Conservation (phyloP, 2,329 filamentous ascomycete genomes). For the Piedraia hortae region DNA sequence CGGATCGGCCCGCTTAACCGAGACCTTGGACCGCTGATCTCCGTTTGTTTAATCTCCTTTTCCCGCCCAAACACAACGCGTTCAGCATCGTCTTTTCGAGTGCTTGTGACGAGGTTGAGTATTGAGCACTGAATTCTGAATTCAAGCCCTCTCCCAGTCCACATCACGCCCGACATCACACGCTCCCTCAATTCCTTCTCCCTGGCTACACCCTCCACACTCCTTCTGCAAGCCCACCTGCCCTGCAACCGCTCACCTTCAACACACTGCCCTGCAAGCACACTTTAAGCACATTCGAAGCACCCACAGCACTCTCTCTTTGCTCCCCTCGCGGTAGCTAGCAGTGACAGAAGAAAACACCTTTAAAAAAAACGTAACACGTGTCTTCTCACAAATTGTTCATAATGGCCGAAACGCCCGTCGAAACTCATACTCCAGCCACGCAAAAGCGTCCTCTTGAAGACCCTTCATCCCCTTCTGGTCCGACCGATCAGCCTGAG, state of each 20-base stretch:
- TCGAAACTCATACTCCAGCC: conserved; percentile 21
- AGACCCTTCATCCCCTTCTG: conserved; percentile 84
- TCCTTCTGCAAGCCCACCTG: too few relatives aligned
- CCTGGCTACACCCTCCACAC: neutral
- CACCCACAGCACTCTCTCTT: conserved; percentile 2
- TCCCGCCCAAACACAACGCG: too few relatives aligned
- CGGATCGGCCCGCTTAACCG: too few relatives aligned
- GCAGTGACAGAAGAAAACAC: conserved; percentile 2
- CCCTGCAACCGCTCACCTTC: neutral
- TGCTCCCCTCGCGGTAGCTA: conserved; percentile 3
- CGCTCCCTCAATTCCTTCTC: too few relatives aligned
- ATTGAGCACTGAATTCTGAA: too few relatives aligned
- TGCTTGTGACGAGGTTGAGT: too few relatives aligned
- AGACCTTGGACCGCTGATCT: too few relatives aligned
- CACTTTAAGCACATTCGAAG: neutral
- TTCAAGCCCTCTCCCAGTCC: too few relatives aligned
- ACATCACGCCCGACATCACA: too few relatives aligned
- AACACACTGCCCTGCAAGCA: neutral
- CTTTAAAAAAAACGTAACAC: neutral
- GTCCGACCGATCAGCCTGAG: conserved; percentile 75
- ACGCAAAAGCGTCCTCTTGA: conserved; percentile 85
- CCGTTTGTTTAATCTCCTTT: too few relatives aligned
- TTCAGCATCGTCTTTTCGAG: too few relatives aligned
- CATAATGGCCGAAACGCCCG: conserved; percentile 14
- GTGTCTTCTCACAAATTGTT: neutral